Evolutionary conservation across 306 rosid genomes (phyloP).

Genomic region (Ochetophila trinervis): DNA sequence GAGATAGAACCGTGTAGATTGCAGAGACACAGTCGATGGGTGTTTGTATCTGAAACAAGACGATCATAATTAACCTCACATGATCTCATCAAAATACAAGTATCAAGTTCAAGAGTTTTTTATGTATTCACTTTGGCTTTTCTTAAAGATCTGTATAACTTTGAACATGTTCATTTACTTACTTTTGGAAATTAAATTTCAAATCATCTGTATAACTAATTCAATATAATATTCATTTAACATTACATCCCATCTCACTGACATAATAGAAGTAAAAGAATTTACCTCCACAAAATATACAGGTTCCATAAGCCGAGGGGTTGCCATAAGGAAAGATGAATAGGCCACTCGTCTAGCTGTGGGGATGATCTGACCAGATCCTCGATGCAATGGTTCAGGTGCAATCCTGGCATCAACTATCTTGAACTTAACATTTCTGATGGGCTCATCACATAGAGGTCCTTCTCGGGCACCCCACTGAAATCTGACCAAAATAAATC

Average conservation of each 20-base stretch:
- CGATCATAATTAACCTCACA: slow-evolving; percentile 19
- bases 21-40: slow-evolving; percentile 98
- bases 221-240: slow-evolving; percentile 12
- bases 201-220: not conserved
- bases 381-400: slow-evolving; percentile 83
- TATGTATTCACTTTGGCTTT: not conserved
- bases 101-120: not conserved
- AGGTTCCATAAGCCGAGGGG: slow-evolving; percentile 98
- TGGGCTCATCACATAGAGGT: slow-evolving; percentile 97
- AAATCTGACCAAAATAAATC: slow-evolving; percentile 54
- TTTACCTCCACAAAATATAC: slow-evolving; percentile 88
- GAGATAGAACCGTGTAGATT: slow-evolving; percentile 93
- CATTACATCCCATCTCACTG: slow-evolving; percentile 10
- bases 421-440: slow-evolving; percentile 94
- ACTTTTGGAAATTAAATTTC: not conserved
- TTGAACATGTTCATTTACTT: not conserved
- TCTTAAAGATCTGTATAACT: not conserved
- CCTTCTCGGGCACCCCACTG: slow-evolving; percentile 99
- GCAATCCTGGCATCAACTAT: slow-evolving; percentile 99
- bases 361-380: slow-evolving; percentile 93
- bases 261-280: slow-evolving; percentile 9
- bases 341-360: slow-evolving; percentile 92
- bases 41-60: slow-evolving; percentile 81
- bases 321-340: slow-evolving; percentile 95
- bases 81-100: slow-evolving; percentile 9